A percentile compares a stretch with the other conserved stretches of the same genome.
phyloP scores from a whole-genome alignment of 2,329 filamentous ascomycete species.

The Diaporthe nobilis region DNA sequence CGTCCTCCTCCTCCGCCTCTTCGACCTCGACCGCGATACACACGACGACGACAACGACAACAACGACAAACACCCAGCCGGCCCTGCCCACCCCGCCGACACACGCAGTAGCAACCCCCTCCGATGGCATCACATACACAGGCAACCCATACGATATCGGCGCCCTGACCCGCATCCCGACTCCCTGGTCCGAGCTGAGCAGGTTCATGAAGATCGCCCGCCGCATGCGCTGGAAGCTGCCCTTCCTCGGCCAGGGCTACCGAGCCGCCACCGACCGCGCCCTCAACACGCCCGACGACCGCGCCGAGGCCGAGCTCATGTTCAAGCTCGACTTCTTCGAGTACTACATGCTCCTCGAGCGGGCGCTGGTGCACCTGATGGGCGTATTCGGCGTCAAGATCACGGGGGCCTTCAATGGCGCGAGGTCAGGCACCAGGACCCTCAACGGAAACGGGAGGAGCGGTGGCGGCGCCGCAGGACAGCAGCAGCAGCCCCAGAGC shows the following conservation, averaged over 20 bases:
- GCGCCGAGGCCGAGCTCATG: constrained; percentile 71
- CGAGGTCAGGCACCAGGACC: background rate
- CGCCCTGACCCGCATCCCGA: constrained; percentile 35
- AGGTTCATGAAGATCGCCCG: constrained; percentile 73
- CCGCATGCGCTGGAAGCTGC: constrained; percentile 74
- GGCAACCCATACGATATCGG: constrained; percentile 6
- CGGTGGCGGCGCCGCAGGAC: too few relatives aligned
- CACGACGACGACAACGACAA: constrained; percentile 7
- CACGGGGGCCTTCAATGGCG: constrained; percentile 48
- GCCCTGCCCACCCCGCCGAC: background rate
- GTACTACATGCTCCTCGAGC: constrained; percentile 80
- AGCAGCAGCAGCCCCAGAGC: constrained; percentile 8
- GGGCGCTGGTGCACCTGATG: constrained; percentile 77
- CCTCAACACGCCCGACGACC: constrained; percentile 50
- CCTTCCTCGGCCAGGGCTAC: constrained; percentile 71
- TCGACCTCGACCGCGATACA: constrained; percentile 17
- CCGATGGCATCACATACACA: background rate
- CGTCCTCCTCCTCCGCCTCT: background rate
- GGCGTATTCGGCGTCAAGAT: constrained; percentile 73
- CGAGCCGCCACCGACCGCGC: constrained; percentile 61
- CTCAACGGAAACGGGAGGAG: background rate
- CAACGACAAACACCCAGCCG: background rate
- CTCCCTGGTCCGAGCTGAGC: constrained; percentile 58
- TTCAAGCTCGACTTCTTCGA: constrained; percentile 86
- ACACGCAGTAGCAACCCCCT: background rate